Evolutionary conservation across 1,139 yeast species (phyloP).

Genomic region (Yarrowia galli): DNA sequence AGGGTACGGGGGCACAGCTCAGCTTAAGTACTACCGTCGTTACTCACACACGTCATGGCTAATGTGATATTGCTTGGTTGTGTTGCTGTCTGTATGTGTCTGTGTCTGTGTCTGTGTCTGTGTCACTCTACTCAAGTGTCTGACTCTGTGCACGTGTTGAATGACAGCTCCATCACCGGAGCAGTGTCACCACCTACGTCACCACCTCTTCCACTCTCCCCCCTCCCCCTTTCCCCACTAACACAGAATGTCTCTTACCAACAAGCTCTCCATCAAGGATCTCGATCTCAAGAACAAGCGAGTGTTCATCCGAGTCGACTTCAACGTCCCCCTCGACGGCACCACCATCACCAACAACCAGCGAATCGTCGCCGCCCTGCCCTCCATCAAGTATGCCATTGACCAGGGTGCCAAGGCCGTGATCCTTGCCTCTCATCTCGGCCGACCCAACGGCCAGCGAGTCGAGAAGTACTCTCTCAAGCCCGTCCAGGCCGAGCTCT

Average conservation of each 20-base stretch:
- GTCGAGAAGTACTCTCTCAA: constrained; percentile 84
- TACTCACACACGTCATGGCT: no score
- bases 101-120: no score
- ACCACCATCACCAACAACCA: constrained; percentile 96
- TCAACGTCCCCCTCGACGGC: constrained; percentile 97
- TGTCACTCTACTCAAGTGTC: no score
- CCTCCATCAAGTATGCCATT: constrained; percentile 91
- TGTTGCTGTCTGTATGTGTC: no score
- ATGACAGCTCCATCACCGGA: no score
- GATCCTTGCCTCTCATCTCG: constrained; percentile 92
- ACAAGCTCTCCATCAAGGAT: constrained; percentile 90
- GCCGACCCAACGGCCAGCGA: constrained; percentile 95
- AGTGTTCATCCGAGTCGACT: constrained; percentile 94
- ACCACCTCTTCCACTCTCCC: neutral
- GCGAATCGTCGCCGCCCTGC: constrained; percentile 97
- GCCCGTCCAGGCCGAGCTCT: constrained; percentile 89
- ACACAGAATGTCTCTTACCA: constrained; percentile 79
- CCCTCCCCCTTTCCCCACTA: neutral
- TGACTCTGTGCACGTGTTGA: no score
- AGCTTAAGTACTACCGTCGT: no score
- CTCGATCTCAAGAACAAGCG: constrained; percentile 84
- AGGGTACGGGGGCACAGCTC: no score
- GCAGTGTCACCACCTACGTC: neutral
- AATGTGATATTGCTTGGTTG: neutral
- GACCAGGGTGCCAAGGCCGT: constrained; percentile 89